Base-by-base conservation (phyloP, 352 stramenopile genomes). In the Phytopythium sindhum region DNA sequence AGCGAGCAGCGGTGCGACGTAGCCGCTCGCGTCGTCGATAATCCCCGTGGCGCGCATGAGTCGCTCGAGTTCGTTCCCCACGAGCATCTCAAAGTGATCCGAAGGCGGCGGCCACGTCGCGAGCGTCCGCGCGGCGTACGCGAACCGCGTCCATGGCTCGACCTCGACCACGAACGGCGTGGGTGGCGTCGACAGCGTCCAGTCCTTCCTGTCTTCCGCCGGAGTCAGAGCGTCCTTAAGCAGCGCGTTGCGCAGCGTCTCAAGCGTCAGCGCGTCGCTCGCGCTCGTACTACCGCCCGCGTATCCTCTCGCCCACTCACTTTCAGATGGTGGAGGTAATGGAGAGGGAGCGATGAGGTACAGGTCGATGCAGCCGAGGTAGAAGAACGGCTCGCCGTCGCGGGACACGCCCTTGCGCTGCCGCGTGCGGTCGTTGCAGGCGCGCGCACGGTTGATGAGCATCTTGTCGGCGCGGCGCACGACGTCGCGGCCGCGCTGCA, bases 331-430 rank as follows among this genome's bases (percentile, higher is more conserved):
- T 8, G 29, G 31, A 11, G 33, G 19, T 2, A 19, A 21, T 19
- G 54, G 39, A 11, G 54, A 19, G 1, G 33, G 35, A 5, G 41
- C 14, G 28, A 61, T 48, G 37, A 61, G 37, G 56, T 61, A 61
- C 56, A 61, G n/a, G 41, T 61, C 41, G 23, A 61, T 53, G 56
- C 56, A 61, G 5, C 56, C 56, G 9, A 61, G 42, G 56, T 53
- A 61, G 56, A 61, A 53, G 37, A 61, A 61, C 14, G 37, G 23
- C 41, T 61, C 56, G 39, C 41, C 41, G 17, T 42, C 24, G 17
- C 11, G 9, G 2, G 39, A 15, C 17, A 53, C 56, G 28, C 24
- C 41, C 42, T 52, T 44, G 17, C 56, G 56, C 2, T 12, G 39
- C 0, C 56, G 24, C 14, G 56, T 52, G 19, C 56, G 56, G 7